Evolutionary conservation across 495 filamentous ascomycete species (phyloP).

Genomic region (Neurospora tetraspora): DNA sequence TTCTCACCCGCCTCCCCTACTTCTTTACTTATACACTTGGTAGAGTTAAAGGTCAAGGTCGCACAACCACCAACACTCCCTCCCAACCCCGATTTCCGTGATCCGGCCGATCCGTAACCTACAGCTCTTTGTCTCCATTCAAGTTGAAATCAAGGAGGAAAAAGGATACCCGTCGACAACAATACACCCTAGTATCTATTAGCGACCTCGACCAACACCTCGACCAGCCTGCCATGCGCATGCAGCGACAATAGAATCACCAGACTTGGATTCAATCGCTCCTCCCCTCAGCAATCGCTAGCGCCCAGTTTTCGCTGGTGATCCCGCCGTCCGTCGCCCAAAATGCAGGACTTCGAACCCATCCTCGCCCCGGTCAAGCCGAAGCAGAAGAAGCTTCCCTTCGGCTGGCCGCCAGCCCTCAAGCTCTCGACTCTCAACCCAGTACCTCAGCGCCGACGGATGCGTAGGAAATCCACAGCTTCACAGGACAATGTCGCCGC

Average conservation of each 20-base stretch:
- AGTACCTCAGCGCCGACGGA: constrained; percentile 62
- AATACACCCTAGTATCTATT: not conserved
- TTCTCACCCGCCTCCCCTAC: not conserved
- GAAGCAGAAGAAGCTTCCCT: constrained; percentile 17
- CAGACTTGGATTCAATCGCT: constrained; percentile 1
- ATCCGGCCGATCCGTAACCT: not conserved
- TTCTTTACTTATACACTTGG: not conserved
- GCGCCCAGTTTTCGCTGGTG: not conserved
- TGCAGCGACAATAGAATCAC: constrained; percentile 16
- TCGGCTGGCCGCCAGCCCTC: constrained; percentile 18
- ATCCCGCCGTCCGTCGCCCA: not conserved
- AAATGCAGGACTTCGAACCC: constrained; percentile 20
- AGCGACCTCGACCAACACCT: not conserved
- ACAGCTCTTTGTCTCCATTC: not conserved
- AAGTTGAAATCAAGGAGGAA: not conserved
- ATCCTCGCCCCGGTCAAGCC: constrained; percentile 17
- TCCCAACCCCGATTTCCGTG: not conserved
- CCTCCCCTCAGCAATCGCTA: not conserved
- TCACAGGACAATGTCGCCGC: constrained; percentile 47
- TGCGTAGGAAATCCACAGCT: constrained; percentile 60
- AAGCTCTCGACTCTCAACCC: constrained; percentile 30
- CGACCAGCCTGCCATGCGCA: constrained; percentile 9
- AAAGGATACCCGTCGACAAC: not conserved
- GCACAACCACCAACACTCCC: not conserved
- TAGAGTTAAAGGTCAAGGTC: not conserved